Base-by-base conservation (phyloP, 2,329 filamentous ascomycete genomes). In the Epichloe sylvatica region DNA sequence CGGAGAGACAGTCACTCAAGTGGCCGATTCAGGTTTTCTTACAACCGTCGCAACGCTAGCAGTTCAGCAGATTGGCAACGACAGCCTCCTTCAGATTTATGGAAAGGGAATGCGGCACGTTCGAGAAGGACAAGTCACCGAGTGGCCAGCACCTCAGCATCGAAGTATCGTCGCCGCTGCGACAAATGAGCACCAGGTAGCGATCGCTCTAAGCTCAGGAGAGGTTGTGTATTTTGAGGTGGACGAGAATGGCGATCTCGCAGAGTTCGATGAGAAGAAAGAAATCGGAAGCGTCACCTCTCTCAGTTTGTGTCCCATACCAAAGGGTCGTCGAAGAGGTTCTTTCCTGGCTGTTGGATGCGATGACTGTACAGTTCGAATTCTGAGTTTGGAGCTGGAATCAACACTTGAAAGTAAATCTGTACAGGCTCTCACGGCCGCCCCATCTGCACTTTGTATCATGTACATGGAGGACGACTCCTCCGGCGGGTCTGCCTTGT, bases 141-240 rank as follows among this genome's bases (percentile, higher is more conserved):
- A 97, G 62, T 98, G 92, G 92, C 81, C 86, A 12, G 84, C 86
- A 5, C 94, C 92, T 0, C 84, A 92, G 57, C 91, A 98, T 70
- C 80, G 92, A 21, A 92, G 90, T 0, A 97, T 98, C 55, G 89
- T 97, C 44, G 88, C 91, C 7, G 94, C 91, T 34, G 84, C 90
- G 1, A 92, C 91, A n/a, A 98, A 98, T 61, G 83, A 91, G 59
- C 81, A 86, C 38, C 92, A 98, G 67, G 87, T 98, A 25, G 89
- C 89, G 3, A 83, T 97, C 46, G 92, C 91, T 1, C 73, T 98
- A 23, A 96, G 90, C 62, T 96, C 90, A 9, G 91, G 91, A 36
- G 92, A 98, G 65, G 90, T 98, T 54, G 86, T 95, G 40, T 98
- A 97, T 62, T 98, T 98, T 58, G 94, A 97, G 64, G 91, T 96